Evolutionary conservation across 1,284 basidiomycete genomes (phyloP).

Genomic region (Cystobasidiaceae sp.): DNA sequence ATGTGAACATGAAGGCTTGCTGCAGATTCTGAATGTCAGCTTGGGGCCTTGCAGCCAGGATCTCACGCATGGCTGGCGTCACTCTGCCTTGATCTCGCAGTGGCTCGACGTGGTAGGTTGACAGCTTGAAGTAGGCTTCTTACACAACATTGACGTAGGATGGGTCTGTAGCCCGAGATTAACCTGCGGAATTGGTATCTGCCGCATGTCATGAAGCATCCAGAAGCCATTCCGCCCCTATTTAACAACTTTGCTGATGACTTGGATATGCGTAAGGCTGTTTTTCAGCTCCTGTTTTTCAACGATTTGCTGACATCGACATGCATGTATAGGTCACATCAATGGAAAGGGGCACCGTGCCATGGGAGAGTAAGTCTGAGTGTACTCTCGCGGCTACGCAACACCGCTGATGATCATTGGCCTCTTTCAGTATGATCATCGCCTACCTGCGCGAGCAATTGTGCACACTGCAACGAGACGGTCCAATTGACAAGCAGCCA

Average conservation of each 20-base stretch:
- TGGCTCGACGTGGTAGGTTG: constrained; percentile 29
- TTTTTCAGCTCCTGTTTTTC: too few species aligned
- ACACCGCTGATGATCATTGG: not conserved
- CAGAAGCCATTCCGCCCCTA: constrained; percentile 14
- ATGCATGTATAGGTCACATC: constrained; percentile 18
- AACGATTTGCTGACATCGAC: too few species aligned
- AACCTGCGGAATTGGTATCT: constrained; percentile 30
- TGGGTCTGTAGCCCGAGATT: constrained; percentile 23
- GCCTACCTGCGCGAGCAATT: constrained; percentile 26
- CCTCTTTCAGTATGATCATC: constrained; percentile 19
- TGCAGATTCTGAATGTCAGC: too few species aligned
- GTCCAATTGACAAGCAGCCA: not conserved
- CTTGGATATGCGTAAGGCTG: constrained; percentile 5
- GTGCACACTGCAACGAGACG: constrained; percentile 21
- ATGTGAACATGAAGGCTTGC: too few species aligned
- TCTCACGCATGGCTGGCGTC: constrained; percentile 21
- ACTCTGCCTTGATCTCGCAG: constrained; percentile 19
- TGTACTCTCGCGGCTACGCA: too few species aligned
- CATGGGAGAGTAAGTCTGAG: constrained; percentile 20
- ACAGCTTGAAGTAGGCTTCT: too few species aligned
- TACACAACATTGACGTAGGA: not conserved
- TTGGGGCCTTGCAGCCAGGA: constrained; percentile 1
- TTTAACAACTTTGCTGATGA: constrained; percentile 15
- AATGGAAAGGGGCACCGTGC: constrained; percentile 20
- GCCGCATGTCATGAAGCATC: constrained; percentile 29